phyloP scores from a whole-genome alignment of 352 stramenopile species.

The Pythium brachiatum region DNA sequence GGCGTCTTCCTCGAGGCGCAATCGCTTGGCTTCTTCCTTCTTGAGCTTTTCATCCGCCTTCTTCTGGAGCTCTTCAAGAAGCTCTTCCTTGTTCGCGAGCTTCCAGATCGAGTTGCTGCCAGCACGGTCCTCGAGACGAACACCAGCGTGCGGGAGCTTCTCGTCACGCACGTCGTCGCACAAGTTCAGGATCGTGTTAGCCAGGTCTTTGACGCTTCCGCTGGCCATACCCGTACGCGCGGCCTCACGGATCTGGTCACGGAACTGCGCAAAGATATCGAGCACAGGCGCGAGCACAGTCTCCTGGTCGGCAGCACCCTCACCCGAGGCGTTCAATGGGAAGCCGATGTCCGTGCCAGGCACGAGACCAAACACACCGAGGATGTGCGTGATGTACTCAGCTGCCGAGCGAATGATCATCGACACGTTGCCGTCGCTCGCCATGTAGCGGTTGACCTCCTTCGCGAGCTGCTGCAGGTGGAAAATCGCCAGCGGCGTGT shows the following conservation, averaged over 20 bases:
- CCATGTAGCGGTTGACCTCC: conserved; percentile 84
- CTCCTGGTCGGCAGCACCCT: conserved; percentile 61
- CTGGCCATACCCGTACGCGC: conserved; percentile 50
- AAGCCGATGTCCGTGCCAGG: conserved; percentile 82
- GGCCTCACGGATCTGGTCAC: conserved; percentile 74
- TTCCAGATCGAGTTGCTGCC: conserved; percentile 83
- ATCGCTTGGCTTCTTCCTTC: conserved; percentile 80
- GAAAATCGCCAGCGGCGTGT: conserved; percentile 83
- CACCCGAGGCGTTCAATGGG: conserved; percentile 41
- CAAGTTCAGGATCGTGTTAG: conserved; percentile 66
- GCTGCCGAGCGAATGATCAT: conserved; percentile 80
- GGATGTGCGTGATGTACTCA: conserved; percentile 89
- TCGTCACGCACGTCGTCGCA: conserved; percentile 90
- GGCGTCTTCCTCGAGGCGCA: conserved; percentile 67
- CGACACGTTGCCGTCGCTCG: conserved; percentile 56
- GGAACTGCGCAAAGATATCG: conserved; percentile 90
- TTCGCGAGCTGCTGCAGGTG: conserved; percentile 80
- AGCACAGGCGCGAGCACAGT: conserved; percentile 81
- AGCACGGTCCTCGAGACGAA: conserved; percentile 86
- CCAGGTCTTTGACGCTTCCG: conserved; percentile 51
- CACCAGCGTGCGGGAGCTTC: conserved; percentile 82
- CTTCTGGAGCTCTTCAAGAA: conserved; percentile 77
- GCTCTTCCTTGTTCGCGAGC: conserved; percentile 87
- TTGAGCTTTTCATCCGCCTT: conserved; percentile 74
- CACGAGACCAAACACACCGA: conserved; percentile 81